Evolutionary conservation across 2,329 filamentous ascomycete species (phyloP), one percentile per base, ranked within the genome.

Genomic region (Cyphellophora attinorum): DNA sequence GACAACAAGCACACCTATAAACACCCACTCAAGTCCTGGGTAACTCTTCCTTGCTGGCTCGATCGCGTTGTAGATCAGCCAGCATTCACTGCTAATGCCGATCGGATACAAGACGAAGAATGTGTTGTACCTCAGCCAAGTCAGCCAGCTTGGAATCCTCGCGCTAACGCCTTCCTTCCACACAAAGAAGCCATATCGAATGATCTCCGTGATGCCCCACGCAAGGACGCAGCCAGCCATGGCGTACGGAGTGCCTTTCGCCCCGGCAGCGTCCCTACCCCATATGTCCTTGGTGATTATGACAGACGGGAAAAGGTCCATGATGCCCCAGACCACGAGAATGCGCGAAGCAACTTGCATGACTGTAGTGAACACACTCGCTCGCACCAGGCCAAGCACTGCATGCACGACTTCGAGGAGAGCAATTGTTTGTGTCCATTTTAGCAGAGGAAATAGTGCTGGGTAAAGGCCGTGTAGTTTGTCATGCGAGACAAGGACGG

Each of bases 101-200:
- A 96, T 57, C 1, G 91, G 91, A 61, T 98, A 98, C 14, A 98
- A 73, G 23, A 95, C 64, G 51, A 85, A 85, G 62, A 98, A 98
- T 5, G 84, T 86, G 59, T 93, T 94, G 34, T 53, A 88, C 50
- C 86, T 71, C 59, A 93, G 65, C 82, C 85, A 93, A 23, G 76
- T 76, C 54, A 94, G 70, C 40, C 70, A 64, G 1, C 51, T 56
- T 0, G 86, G 84, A 18, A 81, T 74, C 40, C 61, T 55, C 44
- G 50, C 19, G 49, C 66, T 52, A 35, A 57, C 48, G 44, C 67
- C 63, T 19, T 91, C 72, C 49, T 76, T 77, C 51, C 86, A 70
- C 21, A 83, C 81, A 57, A 96, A 96, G 70, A 84, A 98, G 31
- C 76, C 74, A 70, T 98, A 98, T 35, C 91, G 80, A 51, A 95